Conservation (phyloP, 768 basidiomycete species). For the Termitomyces eurrhizus region DNA sequence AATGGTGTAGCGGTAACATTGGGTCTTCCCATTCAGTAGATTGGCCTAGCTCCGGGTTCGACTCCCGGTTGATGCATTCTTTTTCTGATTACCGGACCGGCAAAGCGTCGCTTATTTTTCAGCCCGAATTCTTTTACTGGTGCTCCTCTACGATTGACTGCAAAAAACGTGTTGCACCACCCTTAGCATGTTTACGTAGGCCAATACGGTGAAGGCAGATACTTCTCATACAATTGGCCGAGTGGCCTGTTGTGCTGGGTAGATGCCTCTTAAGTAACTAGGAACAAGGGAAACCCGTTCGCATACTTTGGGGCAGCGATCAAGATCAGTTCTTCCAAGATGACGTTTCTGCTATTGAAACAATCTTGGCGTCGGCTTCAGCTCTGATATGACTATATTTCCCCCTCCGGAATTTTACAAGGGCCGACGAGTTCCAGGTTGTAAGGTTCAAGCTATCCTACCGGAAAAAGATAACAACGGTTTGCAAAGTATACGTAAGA, state of each 20-base stretch:
- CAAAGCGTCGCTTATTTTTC: too few relatives aligned
- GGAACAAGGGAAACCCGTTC: neutral
- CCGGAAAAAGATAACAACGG: neutral
- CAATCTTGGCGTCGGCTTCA: neutral
- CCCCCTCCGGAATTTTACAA: neutral
- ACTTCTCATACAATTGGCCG: too few relatives aligned
- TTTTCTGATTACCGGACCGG: neutral
- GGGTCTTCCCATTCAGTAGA: conserved; percentile 15
- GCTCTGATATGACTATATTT: neutral
- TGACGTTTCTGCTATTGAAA: neutral
- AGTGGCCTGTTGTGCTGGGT: too few relatives aligned
- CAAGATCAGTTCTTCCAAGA: neutral
- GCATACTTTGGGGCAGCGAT: neutral
- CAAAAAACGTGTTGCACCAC: too few relatives aligned
- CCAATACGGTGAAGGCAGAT: too few relatives aligned
- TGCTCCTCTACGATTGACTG: too few relatives aligned
- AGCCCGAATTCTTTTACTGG: too few relatives aligned
- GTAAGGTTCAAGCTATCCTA: neutral
- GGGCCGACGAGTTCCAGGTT: neutral
- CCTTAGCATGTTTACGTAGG: too few relatives aligned
- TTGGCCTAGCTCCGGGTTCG: conserved; percentile 41
- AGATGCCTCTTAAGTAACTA: too few relatives aligned
- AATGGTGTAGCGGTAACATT: conserved; percentile 21
- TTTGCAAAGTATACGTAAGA: neutral
- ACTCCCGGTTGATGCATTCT: conserved; percentile 47